Conservation (phyloP, 371 early-diverging fungal species). For the Syncephalastrum racemosum region DNA sequence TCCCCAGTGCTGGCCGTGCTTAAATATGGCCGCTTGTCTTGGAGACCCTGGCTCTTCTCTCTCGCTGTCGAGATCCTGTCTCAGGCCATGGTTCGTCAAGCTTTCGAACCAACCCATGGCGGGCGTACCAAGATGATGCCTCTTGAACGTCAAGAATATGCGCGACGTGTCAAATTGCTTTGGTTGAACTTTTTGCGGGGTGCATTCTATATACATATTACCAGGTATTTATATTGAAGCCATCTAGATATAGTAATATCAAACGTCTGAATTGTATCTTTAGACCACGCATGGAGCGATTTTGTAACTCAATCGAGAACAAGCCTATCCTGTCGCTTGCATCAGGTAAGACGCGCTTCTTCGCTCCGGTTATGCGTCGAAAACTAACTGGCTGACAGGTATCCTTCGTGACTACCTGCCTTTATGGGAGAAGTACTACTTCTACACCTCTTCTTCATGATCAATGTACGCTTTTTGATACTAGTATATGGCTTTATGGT, state of each 20-base stretch:
- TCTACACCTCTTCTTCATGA: constrained; percentile 67
- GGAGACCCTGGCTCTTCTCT: constrained; percentile 88
- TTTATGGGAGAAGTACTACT: constrained; percentile 91
- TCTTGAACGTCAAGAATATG: constrained; percentile 79
- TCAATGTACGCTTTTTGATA: too few relatives aligned
- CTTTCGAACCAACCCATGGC: constrained; percentile 31
- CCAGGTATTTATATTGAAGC: constrained; percentile 56
- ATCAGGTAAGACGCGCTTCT: constrained; percentile 22
- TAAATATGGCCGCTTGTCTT: constrained; percentile 72
- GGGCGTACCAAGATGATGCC: constrained; percentile 44
- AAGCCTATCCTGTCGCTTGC: constrained; percentile 45
- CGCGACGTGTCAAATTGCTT: constrained; percentile 68
- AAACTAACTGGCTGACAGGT: constrained; percentile 29
- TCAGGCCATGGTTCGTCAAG: constrained; percentile 36
- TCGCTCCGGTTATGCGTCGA: too few relatives aligned
- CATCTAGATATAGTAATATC: not conserved
- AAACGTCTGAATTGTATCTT: not conserved
- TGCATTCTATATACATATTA: constrained; percentile 81
- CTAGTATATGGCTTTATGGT: too few relatives aligned
- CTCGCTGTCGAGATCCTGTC: constrained; percentile 69
- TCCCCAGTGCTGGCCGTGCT: constrained; percentile 68
- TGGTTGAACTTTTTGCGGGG: constrained; percentile 82
- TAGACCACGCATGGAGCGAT: constrained; percentile 48
- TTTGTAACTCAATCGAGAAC: constrained; percentile 45
- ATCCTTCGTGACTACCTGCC: constrained; percentile 88